Evolutionary conservation across 2,329 filamentous ascomycete species (phyloP).

Genomic region (Alternaria triticina): DNA sequence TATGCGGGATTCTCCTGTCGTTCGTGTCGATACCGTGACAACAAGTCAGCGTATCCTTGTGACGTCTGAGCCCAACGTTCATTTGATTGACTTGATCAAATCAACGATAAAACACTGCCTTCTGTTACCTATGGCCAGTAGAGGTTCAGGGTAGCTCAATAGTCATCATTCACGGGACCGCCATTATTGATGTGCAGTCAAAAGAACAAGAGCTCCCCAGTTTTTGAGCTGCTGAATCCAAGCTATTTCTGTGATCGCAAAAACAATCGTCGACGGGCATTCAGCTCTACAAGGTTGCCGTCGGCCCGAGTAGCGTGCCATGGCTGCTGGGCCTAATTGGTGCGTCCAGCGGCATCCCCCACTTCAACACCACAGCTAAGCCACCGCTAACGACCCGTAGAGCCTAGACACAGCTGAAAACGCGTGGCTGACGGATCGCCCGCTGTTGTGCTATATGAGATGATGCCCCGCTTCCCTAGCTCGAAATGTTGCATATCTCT

Average conservation of each 20-base stretch:
- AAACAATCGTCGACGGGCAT: background rate
- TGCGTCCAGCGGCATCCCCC: slow-evolving; percentile 9
- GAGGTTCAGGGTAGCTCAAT: background rate
- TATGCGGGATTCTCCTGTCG: background rate
- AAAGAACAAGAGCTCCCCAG: background rate
- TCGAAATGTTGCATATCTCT: background rate
- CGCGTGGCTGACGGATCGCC: background rate
- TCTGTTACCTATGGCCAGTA: background rate
- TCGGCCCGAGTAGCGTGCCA: slow-evolving; percentile 10
- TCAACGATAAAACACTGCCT: background rate
- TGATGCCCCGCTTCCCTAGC: background rate
- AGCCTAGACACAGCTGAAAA: slow-evolving; percentile 14
- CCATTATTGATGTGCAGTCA: background rate
- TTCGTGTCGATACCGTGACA: background rate
- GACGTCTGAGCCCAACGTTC: background rate
- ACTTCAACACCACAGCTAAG: slow-evolving; percentile 20
- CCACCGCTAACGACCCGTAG: slow-evolving; percentile 10
- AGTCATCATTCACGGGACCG: background rate
- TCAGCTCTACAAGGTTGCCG: background rate
- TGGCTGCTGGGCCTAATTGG: slow-evolving; percentile 12
- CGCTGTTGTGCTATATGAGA: background rate
- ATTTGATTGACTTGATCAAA: background rate
- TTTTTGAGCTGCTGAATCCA: background rate
- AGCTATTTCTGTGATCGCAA: background rate
- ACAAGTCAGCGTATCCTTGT: background rate